Percentiles rank a stretch among this genome's conserved stretches.
phyloP scores from a whole-genome alignment of 352 stramenopile genomes.

The Pythium aristosporum region DNA sequence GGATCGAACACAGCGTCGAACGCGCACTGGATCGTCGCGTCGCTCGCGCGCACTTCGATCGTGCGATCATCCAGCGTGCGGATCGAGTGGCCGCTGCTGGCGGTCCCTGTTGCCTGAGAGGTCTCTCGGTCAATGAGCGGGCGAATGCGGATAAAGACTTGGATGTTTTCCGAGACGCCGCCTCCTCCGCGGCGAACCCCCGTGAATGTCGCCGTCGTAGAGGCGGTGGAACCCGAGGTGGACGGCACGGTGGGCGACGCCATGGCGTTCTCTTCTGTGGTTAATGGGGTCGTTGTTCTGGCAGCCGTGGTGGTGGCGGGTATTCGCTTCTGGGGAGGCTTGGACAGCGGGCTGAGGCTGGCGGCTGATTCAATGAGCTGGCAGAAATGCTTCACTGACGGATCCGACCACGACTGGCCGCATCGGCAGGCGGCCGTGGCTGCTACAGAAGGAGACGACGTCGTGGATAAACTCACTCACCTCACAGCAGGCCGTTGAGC shows the following conservation, averaged over 20 bases:
- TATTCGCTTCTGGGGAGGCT: slow-evolving; percentile 1
- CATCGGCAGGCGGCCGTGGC: slow-evolving; percentile 38
- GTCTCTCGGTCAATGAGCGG: slow-evolving; percentile 75
- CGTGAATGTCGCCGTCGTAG: background rate
- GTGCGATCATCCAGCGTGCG: slow-evolving; percentile 36
- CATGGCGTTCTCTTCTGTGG: background rate
- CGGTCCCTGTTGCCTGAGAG: slow-evolving; percentile 12
- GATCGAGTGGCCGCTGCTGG: slow-evolving; percentile 21
- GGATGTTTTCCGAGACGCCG: slow-evolving; percentile 64
- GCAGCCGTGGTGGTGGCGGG: background rate
- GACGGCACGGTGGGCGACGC: background rate
- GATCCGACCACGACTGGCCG: slow-evolving; percentile 66
- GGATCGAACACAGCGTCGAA: slow-evolving; percentile 85
- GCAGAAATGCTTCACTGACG: slow-evolving; percentile 65
- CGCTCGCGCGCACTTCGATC: slow-evolving; percentile 70
- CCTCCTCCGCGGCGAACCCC: slow-evolving; percentile 15
- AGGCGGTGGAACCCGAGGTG: background rate
- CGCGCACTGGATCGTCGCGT: slow-evolving; percentile 72
- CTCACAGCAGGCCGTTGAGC: too few relatives aligned
- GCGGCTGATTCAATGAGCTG: slow-evolving; percentile 40
- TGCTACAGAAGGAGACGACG: slow-evolving; percentile 3
- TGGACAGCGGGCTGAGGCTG: background rate
- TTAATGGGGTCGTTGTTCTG: background rate
- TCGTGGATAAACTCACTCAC: background rate
- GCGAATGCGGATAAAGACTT: slow-evolving; percentile 84